Base-by-base conservation (phyloP, 2,329 filamentous ascomycete species). In the Fusarium veterinarium region DNA sequence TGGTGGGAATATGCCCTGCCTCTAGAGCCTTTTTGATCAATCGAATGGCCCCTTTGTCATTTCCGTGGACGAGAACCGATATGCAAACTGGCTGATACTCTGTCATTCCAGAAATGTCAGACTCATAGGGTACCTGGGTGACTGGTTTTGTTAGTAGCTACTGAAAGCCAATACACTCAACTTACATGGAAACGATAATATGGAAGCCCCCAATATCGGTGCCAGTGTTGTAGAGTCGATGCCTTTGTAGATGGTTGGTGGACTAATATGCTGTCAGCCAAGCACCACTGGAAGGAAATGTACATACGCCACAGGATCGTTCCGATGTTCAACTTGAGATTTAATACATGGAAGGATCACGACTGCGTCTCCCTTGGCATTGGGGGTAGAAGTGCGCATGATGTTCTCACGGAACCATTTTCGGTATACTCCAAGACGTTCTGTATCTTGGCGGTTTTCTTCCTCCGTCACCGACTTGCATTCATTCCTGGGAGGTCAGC, bases 181-280 rank as follows among this genome's bases (percentile, higher is more conserved):
- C 82, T 76, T 76, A 83, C 82, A 80, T 37, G 82, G 81, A 19
- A 80, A 73, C 11, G 79, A 69, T 10, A 83, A 69, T 33, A 81
- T 72, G 4, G 81, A 80, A 35, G 72, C 61, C 31, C 76, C 76
- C 31, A 83, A 73, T 11, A 81, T 56, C 3, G 76, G 63, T 23
- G 79, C 74, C 33, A 82, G 75, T 13, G 79, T 59, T 20, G 77
- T 74, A 19, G 76, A 53, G 14, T 73, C 71, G 13, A 83, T 58
- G 17, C 79, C 77, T 7, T 77, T 40, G 12, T 75, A 72, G 23
- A 71, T 61, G 44, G 60, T 71, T 63, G 78, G 78, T 65, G 73
- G 73, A 56, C 79, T 80, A 66, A 67, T 62, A 53, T 33, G 11
- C 46, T 37, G 71, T 77, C 64, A 77, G 71, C 65, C 48, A 60